These are phyloP conservation scores for Emmonsia crescens DNA, from an alignment of 2,329 filamentous ascomycete genomes.

Conservation along the genomic window DNA sequence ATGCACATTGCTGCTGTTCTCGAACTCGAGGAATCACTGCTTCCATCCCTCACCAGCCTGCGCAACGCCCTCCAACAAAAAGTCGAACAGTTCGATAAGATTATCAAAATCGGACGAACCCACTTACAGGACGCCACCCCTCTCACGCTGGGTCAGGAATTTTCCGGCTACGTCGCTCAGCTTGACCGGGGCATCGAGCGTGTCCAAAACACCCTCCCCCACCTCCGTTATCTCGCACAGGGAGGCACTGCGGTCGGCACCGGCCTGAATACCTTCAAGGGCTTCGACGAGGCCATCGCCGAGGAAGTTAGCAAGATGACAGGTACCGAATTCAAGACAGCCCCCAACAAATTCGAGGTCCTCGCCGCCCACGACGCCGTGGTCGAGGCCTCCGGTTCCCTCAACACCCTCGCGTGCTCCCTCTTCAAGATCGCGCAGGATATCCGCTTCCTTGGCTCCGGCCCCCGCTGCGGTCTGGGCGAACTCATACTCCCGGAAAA, in stretches of 20 bases:
- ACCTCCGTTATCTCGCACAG: slow-evolving; percentile 79
- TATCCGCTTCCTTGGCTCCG: slow-evolving; percentile 91
- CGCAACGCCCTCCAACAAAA: slow-evolving; percentile 78
- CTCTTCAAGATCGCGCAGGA: slow-evolving; percentile 98
- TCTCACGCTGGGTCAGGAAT: slow-evolving; percentile 90
- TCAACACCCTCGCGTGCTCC: slow-evolving; percentile 85
- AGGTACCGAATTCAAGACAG: slow-evolving; percentile 85
- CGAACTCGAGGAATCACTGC: slow-evolving; percentile 74
- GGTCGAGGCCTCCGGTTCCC: slow-evolving; percentile 82
- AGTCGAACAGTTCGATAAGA: slow-evolving; percentile 77
- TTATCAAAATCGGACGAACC: slow-evolving; percentile 98
- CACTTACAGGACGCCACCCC: slow-evolving; percentile 97
- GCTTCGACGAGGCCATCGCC: slow-evolving; percentile 89
- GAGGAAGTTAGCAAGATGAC: slow-evolving; percentile 87
- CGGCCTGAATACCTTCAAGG: slow-evolving; percentile 92
- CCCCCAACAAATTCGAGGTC: slow-evolving; percentile 98
- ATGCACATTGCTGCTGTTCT: slow-evolving; percentile 99
- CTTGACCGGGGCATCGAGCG: slow-evolving; percentile 83
- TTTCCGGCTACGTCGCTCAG: slow-evolving; percentile 94
- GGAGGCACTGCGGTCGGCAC: slow-evolving; percentile 95
- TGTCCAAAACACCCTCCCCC: slow-evolving; percentile 69
- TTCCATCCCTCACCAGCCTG: slow-evolving; percentile 73
- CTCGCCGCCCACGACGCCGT: slow-evolving; percentile 92
- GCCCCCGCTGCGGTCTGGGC: slow-evolving; percentile 87
- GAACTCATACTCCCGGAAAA: slow-evolving; percentile 93